A percentile compares a stretch with the other conserved stretches of the same genome.
Conservation (phyloP, 352 stramenopile genomes). For the Peronospora belbahrii region DNA sequence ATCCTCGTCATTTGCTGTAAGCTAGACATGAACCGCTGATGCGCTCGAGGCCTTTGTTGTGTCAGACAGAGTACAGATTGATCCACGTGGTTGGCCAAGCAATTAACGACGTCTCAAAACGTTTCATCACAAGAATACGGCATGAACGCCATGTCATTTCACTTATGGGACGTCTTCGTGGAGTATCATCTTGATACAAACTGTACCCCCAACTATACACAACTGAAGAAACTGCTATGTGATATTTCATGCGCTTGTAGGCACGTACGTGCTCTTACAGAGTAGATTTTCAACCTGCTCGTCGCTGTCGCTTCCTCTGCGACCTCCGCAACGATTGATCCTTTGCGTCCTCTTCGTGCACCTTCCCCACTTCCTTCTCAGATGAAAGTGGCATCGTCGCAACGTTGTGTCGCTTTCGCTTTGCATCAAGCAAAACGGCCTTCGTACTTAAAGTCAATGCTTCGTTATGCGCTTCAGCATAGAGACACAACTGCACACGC, state of each 20-base stretch:
- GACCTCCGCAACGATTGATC: constrained; percentile 13
- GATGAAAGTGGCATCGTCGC: background rate
- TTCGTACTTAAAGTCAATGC: constrained; percentile 1
- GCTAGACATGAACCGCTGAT: no score
- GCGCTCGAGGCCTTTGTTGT: no score
- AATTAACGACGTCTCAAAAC: no score
- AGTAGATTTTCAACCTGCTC: background rate
- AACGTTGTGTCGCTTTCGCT: constrained; percentile 17
- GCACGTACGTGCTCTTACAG: background rate
- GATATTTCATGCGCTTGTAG: background rate
- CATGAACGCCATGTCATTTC: no score
- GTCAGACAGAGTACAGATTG: no score
- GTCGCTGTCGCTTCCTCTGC: constrained; percentile 15
- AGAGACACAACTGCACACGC: constrained; percentile 66
- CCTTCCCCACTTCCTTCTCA: constrained; percentile 6
- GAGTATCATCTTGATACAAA: no score
- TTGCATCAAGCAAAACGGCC: constrained; percentile 7
- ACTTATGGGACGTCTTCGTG: no score
- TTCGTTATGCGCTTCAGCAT: constrained; percentile 28
- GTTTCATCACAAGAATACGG: no score
- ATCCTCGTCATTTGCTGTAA: no score
- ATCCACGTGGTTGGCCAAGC: no score
- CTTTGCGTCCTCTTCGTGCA: constrained; percentile 1
- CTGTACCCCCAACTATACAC: background rate
- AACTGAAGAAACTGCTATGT: background rate